Evolutionary conservation across 257 asterid species (phyloP), one percentile per base, ranked within the genome.

Genomic region (Echites panduratus): DNA sequence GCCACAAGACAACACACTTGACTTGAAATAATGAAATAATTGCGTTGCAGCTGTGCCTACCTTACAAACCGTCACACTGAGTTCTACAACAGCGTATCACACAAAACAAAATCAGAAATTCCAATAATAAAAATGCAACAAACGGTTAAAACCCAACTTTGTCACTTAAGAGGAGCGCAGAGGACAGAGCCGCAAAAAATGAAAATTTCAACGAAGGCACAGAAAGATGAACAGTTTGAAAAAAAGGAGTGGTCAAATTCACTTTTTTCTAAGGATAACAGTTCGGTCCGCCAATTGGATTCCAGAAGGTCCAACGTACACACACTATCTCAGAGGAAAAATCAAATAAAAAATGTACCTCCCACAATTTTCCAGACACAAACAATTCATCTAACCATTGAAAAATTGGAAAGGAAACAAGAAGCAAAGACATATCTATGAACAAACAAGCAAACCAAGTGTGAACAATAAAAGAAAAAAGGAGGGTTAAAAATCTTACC

Each of bases 261-360:
- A 75, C 57, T 73, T 83, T 41, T 83, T 74, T 49, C 76, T 77
- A 62, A 77, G 59, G 45, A 61, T 65, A 56, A 68, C 32, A 53
- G 38, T 50, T 70, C 40, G 77, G 83, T 75, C 92, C 85, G 84
- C 77, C 50, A 73, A 78, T 79, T 76, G 66, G 77, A 80, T 84
- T 90, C 90, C 82, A 89, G 86, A 87, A 87, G 78, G 87, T 73
- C 76, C 86, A 79, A 81, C 73, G 78, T 74, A 77, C 71, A 22
- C 26, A 7, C 68, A n/a, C 9, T 22, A 22, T 12, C 49, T 11
- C n/a, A 2, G 1, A 20, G 2, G 20, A 9, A 9, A 20, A 67
- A 6, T 20, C 68, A 67, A 67, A 67, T 45, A 13, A n/a, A n/a
- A 44, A 67, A 1, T 14, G 29, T 12, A 9, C 20, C 22, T 20